These are phyloP conservation scores for Phytophthora pistaciae DNA, from an alignment of 352 stramenopile genomes.

Conservation along the genomic window DNA sequence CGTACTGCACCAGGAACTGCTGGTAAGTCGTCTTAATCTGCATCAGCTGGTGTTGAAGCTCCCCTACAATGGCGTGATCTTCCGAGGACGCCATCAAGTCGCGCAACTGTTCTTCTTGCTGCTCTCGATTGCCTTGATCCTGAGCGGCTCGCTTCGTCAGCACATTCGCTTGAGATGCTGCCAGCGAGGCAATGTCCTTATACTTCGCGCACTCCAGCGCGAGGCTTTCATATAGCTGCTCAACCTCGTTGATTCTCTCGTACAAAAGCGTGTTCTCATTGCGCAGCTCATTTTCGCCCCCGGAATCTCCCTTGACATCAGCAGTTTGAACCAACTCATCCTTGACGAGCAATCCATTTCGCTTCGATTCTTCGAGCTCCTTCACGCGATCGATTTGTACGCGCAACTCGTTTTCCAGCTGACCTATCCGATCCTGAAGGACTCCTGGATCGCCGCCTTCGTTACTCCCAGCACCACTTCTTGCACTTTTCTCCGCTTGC, in stretches of 20 bases:
- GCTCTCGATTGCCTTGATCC: constrained; percentile 54
- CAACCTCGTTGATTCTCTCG: constrained; percentile 76
- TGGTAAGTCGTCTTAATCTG: constrained; percentile 89
- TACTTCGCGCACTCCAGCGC: constrained; percentile 68
- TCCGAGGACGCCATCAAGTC: constrained; percentile 86
- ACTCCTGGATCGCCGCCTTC: constrained; percentile 8
- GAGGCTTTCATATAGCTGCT: constrained; percentile 80
- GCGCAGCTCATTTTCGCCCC: constrained; percentile 42
- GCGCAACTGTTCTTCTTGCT: constrained; percentile 69
- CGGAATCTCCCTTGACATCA: background rate
- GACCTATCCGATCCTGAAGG: constrained; percentile 45
- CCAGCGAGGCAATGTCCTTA: constrained; percentile 69
- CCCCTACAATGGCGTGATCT: constrained; percentile 91
- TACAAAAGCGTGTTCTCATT: constrained; percentile 67
- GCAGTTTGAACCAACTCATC: constrained; percentile 19
- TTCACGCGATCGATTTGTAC: constrained; percentile 49
- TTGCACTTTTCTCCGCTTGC: constrained; percentile 39
- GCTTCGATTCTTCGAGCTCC: constrained; percentile 51
- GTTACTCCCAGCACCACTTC: constrained; percentile 1
- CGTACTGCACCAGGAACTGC: constrained; percentile 80
- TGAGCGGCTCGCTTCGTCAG: constrained; percentile 51
- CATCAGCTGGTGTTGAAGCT: constrained; percentile 91
- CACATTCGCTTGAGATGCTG: constrained; percentile 70
- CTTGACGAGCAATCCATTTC: constrained; percentile 10
- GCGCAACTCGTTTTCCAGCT: constrained; percentile 65